phyloP scores from a whole-genome alignment of 148 eudicot species.

The Pharnaceum exiguum region DNA sequence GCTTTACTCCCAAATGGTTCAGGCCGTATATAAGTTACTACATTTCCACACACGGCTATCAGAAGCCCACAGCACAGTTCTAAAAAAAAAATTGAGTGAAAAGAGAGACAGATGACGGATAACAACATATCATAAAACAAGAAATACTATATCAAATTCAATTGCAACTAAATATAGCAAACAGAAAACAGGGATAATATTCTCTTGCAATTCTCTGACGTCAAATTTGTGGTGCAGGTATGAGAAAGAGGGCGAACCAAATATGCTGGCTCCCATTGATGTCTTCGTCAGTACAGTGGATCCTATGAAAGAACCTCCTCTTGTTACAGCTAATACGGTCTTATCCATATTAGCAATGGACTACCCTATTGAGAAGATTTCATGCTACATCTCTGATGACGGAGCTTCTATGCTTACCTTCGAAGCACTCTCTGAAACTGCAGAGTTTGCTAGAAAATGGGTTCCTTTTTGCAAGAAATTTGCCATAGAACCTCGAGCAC shows the following conservation, averaged over 20 bases:
- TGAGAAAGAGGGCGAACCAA: slow-evolving; percentile 95
- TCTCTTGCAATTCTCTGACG: slow-evolving; percentile 1
- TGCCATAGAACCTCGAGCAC: slow-evolving; percentile 87
- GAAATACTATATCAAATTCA: no score
- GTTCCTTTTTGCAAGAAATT: slow-evolving; percentile 98
- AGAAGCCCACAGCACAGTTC: neutral
- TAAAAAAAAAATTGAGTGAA: no score
- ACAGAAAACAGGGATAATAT: neutral
- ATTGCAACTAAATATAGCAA: neutral
- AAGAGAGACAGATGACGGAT: no score
- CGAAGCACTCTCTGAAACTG: slow-evolving; percentile 93
- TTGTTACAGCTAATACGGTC: slow-evolving; percentile 80
- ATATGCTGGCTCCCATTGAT: slow-evolving; percentile 86
- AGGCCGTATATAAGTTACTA: neutral
- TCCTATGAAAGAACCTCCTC: slow-evolving; percentile 95
- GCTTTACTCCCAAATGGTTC: neutral
- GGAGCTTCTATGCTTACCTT: slow-evolving; percentile 99
- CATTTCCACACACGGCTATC: neutral
- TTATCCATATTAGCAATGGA: slow-evolving; percentile 93
- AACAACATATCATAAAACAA: no score
- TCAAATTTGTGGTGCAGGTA: slow-evolving; percentile 49
- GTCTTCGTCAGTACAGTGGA: slow-evolving; percentile 97
- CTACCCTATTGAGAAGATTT: slow-evolving; percentile 88
- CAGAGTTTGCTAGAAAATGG: slow-evolving; percentile 96
- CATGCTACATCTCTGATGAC: slow-evolving; percentile 97